These are phyloP conservation scores for Asclepias syriaca DNA, from an alignment of 257 asterid genomes.

Conservation along the genomic window DNA sequence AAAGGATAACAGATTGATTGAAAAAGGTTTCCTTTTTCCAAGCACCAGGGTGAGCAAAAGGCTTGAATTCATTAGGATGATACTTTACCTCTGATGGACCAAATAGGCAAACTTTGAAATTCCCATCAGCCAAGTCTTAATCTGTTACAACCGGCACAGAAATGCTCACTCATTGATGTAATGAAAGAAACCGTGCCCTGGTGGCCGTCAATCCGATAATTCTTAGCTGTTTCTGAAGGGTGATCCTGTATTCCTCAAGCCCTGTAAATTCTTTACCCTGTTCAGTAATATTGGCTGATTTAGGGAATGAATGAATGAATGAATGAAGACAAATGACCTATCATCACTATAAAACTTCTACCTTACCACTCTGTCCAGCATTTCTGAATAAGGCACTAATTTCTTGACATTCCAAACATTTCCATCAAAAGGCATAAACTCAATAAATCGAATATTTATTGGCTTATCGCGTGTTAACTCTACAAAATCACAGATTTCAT, in stretches of 20 bases:
- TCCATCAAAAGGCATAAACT: constrained; percentile 98
- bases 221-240: constrained; percentile 93
- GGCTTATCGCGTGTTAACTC: constrained; percentile 91
- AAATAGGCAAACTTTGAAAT: constrained; percentile 96
- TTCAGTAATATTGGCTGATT: constrained; percentile 38
- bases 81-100: constrained; percentile 89
- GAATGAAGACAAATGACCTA: not conserved
- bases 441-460: constrained; percentile 87
- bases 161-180: constrained; percentile 96
- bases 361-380: constrained; percentile 94
- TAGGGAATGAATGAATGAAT: constrained; percentile 4
- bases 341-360: constrained; percentile 30
- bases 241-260: constrained; percentile 71
- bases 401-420: constrained; percentile 98
- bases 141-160: constrained; percentile 95
- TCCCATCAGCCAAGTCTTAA: constrained; percentile 96
- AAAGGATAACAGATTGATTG: constrained; percentile 5
- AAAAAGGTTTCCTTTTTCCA: not conserved
- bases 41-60: not conserved
- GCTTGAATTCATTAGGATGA: not conserved
- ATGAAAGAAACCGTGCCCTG: constrained; percentile 89
- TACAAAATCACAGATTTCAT: constrained; percentile 86
- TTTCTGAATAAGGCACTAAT: constrained; percentile 87
- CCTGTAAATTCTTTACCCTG: constrained; percentile 71
- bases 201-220: constrained; percentile 78